Percentiles rank a stretch among this genome's conserved stretches.
Conservation (phyloP, 1,139 yeast species). For the Zhuliangozyma parablackwelliae region DNA sequence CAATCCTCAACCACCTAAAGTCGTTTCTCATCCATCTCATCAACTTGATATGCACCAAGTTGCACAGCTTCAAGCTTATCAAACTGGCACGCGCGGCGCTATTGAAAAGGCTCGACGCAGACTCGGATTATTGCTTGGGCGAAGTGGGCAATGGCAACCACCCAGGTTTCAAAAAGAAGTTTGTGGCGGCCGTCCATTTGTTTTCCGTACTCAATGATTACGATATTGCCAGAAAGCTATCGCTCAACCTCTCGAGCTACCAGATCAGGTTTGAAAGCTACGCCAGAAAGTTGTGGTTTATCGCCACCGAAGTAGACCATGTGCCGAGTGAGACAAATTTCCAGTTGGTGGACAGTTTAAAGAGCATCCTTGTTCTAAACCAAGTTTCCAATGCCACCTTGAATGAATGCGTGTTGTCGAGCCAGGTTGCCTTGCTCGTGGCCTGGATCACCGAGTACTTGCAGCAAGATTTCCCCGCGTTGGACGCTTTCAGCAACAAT, state of each 20-base stretch:
- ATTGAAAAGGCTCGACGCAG: conserved; percentile 11
- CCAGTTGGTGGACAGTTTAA: conserved; percentile 19
- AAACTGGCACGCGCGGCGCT: conserved; percentile 15
- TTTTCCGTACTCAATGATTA: conserved; percentile 35
- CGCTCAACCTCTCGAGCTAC: conserved; percentile 17
- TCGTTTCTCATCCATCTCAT: conserved; percentile 28
- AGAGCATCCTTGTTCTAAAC: conserved; percentile 28
- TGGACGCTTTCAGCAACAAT: conserved; percentile 1
- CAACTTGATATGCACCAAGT: conserved; percentile 25
- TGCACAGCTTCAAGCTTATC: conserved; percentile 25
- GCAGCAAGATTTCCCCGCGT: conserved; percentile 2
- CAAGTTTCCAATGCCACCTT: conserved; percentile 26
- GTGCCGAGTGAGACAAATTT: conserved; percentile 5
- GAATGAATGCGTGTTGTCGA: conserved; percentile 24
- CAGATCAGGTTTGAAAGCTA: conserved; percentile 30
- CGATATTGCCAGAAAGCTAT: conserved; percentile 30
- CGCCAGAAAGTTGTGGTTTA: conserved; percentile 33
- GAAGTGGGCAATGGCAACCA: conserved; percentile 2
- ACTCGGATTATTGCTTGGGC: conserved; percentile 10
- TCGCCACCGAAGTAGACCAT: conserved; percentile 15
- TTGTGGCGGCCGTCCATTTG: conserved; percentile 24
- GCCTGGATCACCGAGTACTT: conserved; percentile 26
- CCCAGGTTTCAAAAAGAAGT: conserved; percentile 1
- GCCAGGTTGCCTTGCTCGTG: conserved; percentile 23
- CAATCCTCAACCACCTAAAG: conserved; percentile 21